Conservation (phyloP, 2,329 filamentous ascomycete genomes). For the Colletotrichum aenigma region DNA sequence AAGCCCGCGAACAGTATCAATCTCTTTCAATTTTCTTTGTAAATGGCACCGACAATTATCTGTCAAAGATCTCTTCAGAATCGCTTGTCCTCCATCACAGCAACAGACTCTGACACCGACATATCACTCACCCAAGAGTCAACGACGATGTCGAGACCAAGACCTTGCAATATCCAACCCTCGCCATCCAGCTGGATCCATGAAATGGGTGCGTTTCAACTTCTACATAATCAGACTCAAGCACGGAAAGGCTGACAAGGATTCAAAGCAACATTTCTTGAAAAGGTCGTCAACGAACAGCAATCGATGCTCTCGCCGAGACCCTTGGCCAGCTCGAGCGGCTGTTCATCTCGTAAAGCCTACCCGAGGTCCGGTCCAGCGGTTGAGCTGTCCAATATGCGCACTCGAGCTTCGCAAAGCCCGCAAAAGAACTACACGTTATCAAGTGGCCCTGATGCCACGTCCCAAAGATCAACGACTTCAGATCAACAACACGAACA, state of each 20-base stretch:
- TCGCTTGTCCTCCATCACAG: not conserved
- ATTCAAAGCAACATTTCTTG: not conserved
- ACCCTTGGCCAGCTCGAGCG: not conserved
- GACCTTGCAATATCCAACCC: not conserved
- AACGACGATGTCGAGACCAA: not conserved
- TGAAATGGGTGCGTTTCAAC: not conserved
- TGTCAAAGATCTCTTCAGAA: not conserved
- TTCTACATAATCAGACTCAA: too few relatives aligned
- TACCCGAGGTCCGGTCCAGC: not conserved
- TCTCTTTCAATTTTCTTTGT: rapidly evolving
- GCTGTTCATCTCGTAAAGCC: not conserved
- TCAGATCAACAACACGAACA: not conserved
- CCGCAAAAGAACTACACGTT: not conserved
- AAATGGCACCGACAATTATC: not conserved
- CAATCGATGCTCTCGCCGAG: not conserved
- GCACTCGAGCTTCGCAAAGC: not conserved
- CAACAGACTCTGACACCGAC: not conserved
- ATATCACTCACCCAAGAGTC: not conserved
- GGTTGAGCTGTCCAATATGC: not conserved
- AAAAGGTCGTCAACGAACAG: not conserved
- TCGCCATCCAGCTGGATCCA: not conserved
- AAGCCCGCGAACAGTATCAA: not conserved
- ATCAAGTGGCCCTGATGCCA: not conserved
- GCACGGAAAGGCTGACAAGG: not conserved
- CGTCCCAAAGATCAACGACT: not conserved